Conservation (phyloP, 2,329 filamentous ascomycete species). For the Fusarium sp. region DNA sequence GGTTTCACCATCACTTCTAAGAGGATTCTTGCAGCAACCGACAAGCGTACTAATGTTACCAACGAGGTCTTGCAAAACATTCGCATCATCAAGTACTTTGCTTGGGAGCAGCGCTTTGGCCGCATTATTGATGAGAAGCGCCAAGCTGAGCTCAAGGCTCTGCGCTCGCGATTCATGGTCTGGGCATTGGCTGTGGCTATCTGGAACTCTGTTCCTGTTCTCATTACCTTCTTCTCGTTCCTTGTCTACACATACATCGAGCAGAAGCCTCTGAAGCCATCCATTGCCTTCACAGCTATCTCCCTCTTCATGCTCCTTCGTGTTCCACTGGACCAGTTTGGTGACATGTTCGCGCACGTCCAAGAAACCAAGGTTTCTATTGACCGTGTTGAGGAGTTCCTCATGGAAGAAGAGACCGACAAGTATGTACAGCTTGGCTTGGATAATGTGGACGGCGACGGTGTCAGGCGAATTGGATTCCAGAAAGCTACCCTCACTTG, state of each 20-base stretch:
- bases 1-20: slow-evolving; percentile 90
- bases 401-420: slow-evolving; percentile 93
- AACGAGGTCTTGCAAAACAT: slow-evolving; percentile 98
- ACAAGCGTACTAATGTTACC: slow-evolving; percentile 94
- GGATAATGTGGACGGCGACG: slow-evolving; percentile 75
- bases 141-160: slow-evolving; percentile 77
- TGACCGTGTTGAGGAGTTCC: slow-evolving; percentile 94
- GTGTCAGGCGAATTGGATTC: slow-evolving; percentile 84
- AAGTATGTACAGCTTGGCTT: slow-evolving; percentile 88
- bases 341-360: slow-evolving; percentile 98
- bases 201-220: slow-evolving; percentile 94
- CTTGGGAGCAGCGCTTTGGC: slow-evolving; percentile 94
- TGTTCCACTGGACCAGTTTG: slow-evolving; percentile 93
- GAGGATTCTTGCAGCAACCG: slow-evolving; percentile 90
- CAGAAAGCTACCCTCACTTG: slow-evolving; percentile 88
- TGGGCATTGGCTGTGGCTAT: slow-evolving; percentile 94
- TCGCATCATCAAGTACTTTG: slow-evolving; percentile 99
- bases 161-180: slow-evolving; percentile 86
- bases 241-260: slow-evolving; percentile 92
- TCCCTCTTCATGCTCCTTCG: slow-evolving; percentile 95
- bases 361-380: slow-evolving; percentile 98
- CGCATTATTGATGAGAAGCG: slow-evolving; percentile 91
- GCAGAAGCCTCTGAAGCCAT: slow-evolving; percentile 88
- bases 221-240: slow-evolving; percentile 98
- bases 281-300: slow-evolving; percentile 93